Base-by-base conservation (phyloP, 306 rosid species). In the peach (Prunus persica) region DNA sequence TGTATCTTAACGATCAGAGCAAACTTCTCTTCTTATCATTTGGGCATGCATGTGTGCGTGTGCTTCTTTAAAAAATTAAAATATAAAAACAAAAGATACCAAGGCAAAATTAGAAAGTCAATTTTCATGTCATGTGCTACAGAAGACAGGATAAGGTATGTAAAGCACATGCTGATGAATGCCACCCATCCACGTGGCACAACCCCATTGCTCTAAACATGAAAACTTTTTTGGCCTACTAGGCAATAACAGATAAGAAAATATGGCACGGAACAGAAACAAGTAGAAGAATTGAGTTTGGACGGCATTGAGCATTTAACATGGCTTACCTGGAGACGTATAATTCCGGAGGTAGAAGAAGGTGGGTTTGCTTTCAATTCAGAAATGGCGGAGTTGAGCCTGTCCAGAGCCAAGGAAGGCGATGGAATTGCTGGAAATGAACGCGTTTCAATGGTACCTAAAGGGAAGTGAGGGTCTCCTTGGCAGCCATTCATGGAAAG, bases 401-500 rank as follows among this genome's bases (percentile, higher is more conserved):
- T 66, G 56, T 90, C 90, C 90, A 88, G 51, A 8, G 97, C 97
- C 88, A 79, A 45, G 24, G 92, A 76, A 69, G 83, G 83, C 2
- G 97, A 82, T 28, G 85, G 52, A 73, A 89, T 97, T 6, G 86
- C 71, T 11, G 80, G 65, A 30, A 92, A 79, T 3, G 82, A 85
- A 11, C 84, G 87, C 0, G 97, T 92, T 76, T 90, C 92, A 27
- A 86, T 81, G 38, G 82, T 92, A 11, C 86, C 91, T 7, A 90
- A 78, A 0, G 90, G 84, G 8, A 24, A 79, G 51, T 76, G 68
- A 9, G 62, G 46, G 11, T 79, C 86, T 81, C 80, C 83, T 62
- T 45, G 65, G 86, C 93, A 88, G 7, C 98, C 98, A 57, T 95
- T 90, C 92, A 95, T 89, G 34, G 90, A 90, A 76, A 81, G 84